phyloP scores from a whole-genome alignment of 192 early-diverging fungal genomes.

The Podila minutissima region DNA sequence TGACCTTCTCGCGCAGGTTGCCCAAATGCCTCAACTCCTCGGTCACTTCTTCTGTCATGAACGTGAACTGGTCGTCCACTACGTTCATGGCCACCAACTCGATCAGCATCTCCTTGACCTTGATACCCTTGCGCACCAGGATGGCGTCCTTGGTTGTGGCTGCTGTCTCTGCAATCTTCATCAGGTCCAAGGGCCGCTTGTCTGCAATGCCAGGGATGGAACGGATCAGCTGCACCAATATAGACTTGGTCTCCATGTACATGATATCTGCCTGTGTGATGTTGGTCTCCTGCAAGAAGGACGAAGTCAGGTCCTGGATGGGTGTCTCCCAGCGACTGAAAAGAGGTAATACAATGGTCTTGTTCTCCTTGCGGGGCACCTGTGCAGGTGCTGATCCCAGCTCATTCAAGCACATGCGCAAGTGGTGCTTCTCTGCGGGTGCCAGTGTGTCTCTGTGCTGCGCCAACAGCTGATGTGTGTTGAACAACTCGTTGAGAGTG shows the following conservation, averaged over 20 bases:
- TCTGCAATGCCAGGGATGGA: conserved; percentile 79
- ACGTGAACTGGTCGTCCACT: conserved; percentile 83
- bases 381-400: conserved; percentile 77
- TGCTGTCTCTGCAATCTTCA: conserved; percentile 83
- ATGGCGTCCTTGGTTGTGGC: conserved; percentile 88
- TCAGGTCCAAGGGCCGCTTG: conserved; percentile 67
- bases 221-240: conserved; percentile 93
- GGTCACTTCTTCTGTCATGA: conserved; percentile 89
- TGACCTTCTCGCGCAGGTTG: conserved; percentile 88
- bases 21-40: conserved; percentile 93
- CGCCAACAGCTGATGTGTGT: conserved; percentile 85
- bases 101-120: conserved; percentile 92
- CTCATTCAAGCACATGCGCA: conserved; percentile 83
- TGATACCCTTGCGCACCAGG: conserved; percentile 93
- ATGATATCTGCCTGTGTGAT: conserved; percentile 95
- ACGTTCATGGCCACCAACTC: conserved; percentile 85
- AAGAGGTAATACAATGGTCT: conserved; percentile 73
- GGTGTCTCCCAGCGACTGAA: conserved; percentile 88
- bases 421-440: conserved; percentile 82
- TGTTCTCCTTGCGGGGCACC: conserved; percentile 84
- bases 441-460: conserved; percentile 86
- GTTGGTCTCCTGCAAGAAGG: conserved; percentile 83
- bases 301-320: conserved; percentile 72
- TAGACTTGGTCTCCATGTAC: conserved; percentile 95
- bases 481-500: conserved; percentile 94